Evolutionary conservation across 2,329 filamentous ascomycete species (phyloP), one percentile per base, ranked within the genome.

Genomic region (Fusarium newnesense): DNA sequence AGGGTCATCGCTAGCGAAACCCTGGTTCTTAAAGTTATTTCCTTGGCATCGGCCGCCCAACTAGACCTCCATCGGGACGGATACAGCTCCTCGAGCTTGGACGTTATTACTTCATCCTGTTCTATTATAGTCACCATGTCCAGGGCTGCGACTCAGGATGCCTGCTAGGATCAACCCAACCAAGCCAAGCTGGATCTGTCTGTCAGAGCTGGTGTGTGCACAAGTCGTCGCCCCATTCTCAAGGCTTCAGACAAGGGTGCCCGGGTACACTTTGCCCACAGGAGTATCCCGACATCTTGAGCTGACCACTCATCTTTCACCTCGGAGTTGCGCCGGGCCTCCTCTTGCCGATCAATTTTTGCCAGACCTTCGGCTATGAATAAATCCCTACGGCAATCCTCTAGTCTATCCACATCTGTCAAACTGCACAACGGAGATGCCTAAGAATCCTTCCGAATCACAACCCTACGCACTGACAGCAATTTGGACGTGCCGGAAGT

Each of bases 121-220:
- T 74, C 71, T 72, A 69, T 72, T 75, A 75, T 69, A 76, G 72
- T 68, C 50, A 32, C 61, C 59, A 39, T 65, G 53, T 54, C 32
- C 61, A 67, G 63, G 67, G 60, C 63, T 61, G 60, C 74, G 74
- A 77, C 74, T 77, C 75, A 77, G 53, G 49, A 75, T 76, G 75
- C 75, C 64, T 76, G 74, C 60, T 68, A 61, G 47, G 56, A 69
- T 67, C 68, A 63, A 52, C 64, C 63, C 63, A 58, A 50, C 53
- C 71, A 54, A 52, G 53, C 63, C 59, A 58, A 58, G 53, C 46
- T 64, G 63, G 50, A 73, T 73, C 71, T 72, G 67, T 72, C 71
- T 72, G 67, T 72, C 71, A 69, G 52, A 56, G 62, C 71, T 53
- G 68, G 60, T 73, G 70, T 66, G 59, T 63, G 65, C 61, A 63